These are phyloP conservation scores for Podila verticillata DNA, from an alignment of 192 early-diverging fungal genomes.

Conservation along the genomic window DNA sequence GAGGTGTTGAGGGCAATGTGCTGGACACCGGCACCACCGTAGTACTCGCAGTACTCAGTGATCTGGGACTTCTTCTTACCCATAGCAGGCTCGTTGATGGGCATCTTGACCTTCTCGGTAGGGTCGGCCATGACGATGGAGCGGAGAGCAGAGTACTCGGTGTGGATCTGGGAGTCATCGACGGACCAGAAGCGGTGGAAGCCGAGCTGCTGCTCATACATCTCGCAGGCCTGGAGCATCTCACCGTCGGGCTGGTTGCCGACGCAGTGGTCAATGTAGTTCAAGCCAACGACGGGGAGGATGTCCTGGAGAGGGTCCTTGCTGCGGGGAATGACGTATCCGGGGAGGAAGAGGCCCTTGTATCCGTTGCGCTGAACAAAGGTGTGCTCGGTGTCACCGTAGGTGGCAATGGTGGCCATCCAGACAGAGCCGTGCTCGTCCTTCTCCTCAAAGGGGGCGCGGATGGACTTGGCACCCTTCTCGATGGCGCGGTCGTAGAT, in stretches of 20 bases:
- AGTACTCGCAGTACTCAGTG: slow-evolving; percentile 90
- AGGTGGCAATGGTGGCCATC: slow-evolving; percentile 93
- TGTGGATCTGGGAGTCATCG: slow-evolving; percentile 95
- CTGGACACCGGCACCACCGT: slow-evolving; percentile 86
- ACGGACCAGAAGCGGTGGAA: slow-evolving; percentile 99
- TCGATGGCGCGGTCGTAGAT: slow-evolving; percentile 84
- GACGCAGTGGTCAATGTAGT: slow-evolving; percentile 93
- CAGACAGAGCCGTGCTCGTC: slow-evolving; percentile 90
- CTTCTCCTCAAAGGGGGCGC: slow-evolving; percentile 79
- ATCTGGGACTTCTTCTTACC: slow-evolving; percentile 97
- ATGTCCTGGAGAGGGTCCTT: slow-evolving; percentile 67
- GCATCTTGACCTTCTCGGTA: slow-evolving; percentile 93
- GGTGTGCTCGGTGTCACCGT: slow-evolving; percentile 97
- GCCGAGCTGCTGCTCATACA: slow-evolving; percentile 88
- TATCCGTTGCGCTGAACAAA: slow-evolving; percentile 88
- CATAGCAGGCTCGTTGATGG: slow-evolving; percentile 95
- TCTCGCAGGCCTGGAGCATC: slow-evolving; percentile 86
- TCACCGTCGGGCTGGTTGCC: slow-evolving; percentile 94
- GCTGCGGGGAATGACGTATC: slow-evolving; percentile 61
- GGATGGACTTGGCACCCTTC: slow-evolving; percentile 85
- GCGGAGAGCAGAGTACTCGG: slow-evolving; percentile 93
- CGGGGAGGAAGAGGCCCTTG: slow-evolving; percentile 89
- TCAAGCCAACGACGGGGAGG: slow-evolving; percentile 74
- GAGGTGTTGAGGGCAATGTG: slow-evolving; percentile 94
- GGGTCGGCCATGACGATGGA: slow-evolving; percentile 97